Conservation (phyloP, 768 basidiomycete genomes). For the Cystofilobasidium macerans region DNA sequence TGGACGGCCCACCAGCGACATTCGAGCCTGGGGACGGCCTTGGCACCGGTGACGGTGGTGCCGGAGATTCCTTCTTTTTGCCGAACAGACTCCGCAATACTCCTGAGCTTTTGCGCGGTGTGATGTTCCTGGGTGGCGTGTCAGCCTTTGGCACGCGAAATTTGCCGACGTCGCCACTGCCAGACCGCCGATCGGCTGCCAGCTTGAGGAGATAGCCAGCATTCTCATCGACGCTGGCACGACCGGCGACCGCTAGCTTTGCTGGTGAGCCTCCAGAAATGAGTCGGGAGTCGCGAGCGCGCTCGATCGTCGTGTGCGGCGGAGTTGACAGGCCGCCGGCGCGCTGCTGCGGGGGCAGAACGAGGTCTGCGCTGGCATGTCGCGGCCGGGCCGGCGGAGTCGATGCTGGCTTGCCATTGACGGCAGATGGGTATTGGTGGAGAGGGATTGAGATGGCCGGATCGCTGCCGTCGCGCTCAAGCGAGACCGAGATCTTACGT, state of each 20-base stretch:
- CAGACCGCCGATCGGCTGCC: neutral
- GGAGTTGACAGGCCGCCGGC: neutral
- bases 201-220: neutral
- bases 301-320: neutral
- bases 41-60: neutral
- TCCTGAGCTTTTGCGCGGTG: slow-evolving; percentile 26
- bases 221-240: neutral
- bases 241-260: neutral
- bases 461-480: neutral
- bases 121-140: slow-evolving; percentile 10
- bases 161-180: neutral
- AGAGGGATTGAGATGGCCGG: neutral
- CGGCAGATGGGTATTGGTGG: no score
- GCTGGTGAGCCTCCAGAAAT: neutral
- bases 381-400: slow-evolving; percentile 1
- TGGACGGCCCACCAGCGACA: neutral
- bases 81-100: slow-evolving; percentile 23
- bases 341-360: neutral
- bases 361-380: neutral
- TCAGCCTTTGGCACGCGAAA: slow-evolving; percentile 5
- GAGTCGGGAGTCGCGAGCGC: neutral
- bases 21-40: neutral
- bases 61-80: slow-evolving; percentile 20
- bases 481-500: neutral
- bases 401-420: neutral